Evolutionary conservation across 2,329 filamentous ascomycete genomes (phyloP), one percentile per base, ranked within the genome.

Genomic region (Phaeoacremonium minimum): DNA sequence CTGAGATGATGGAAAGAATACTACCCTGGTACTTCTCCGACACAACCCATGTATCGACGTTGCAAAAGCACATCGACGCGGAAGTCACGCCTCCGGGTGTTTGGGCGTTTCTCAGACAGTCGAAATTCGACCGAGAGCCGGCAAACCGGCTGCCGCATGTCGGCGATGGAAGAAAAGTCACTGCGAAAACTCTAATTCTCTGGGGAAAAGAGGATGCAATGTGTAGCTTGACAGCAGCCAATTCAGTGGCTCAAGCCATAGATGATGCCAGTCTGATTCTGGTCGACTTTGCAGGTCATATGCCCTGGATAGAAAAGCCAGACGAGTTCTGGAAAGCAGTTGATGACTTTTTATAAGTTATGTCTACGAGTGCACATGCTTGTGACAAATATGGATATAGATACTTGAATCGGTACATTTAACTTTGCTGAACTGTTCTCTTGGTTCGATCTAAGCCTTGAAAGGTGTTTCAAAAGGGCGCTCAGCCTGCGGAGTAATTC

Each of bases 11-110:
- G 34, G 34, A 36, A 22, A 30, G 7, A 4, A 30, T 36, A 15
- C 13, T 36, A 28, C 34, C 34, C 26, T 36, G 34, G 34, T 36
- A 36, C 15, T 36, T 36, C 15, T 36, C 34, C 4, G 34, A 36
- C 18, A 5, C 17, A 16, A 17, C 16, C 11, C 17, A 29, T n/a
- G 22, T 26, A n/a, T 9, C 9, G 22, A n/a, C n/a, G 22, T 26
- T 26, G 9, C 22, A n/a, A 9, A n/a, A 9, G 22, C 9, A n/a
- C 22, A 26, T 26, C 9, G 9, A 9, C 9, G 22, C 9, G n/a
- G 22, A 26, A n/a, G 22, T 9, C 22, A 9, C 22, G n/a, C 22
- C 9, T 9, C 22, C 22, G 22, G n/a, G 22, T n/a, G 22, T 26
- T 12, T 28, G 15, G 9, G 6, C 22, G 4, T 19, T 36, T 8